Percentiles rank a stretch among this genome's conserved stretches.
Conservation (phyloP, 202 grass and related monocot species). For the Carex sylvatica region DNA sequence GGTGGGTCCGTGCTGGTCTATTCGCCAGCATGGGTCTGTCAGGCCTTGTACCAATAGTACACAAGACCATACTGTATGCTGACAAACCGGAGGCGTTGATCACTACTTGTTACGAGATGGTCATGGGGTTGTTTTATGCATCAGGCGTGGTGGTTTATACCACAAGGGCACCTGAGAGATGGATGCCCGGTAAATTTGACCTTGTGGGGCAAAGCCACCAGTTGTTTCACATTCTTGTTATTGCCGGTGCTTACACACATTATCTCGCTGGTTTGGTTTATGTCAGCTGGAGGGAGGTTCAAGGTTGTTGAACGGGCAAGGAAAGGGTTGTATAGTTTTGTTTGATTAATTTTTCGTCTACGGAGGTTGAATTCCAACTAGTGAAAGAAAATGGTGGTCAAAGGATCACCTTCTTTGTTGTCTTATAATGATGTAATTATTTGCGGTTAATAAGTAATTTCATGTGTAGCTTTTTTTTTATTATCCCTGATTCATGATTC, state of each 20-base stretch:
- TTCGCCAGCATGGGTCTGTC: conserved; percentile 69
- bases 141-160: conserved; percentile 66
- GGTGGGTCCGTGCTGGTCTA: conserved; percentile 46
- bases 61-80: conserved; percentile 63
- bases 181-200: conserved; percentile 81
- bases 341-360: background rate
- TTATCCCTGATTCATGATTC: background rate
- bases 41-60: conserved; percentile 65
- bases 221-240: conserved; percentile 74
- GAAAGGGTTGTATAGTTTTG: conserved; percentile 30
- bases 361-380: background rate
- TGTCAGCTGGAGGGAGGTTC: conserved; percentile 70
- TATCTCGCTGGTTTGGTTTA: conserved; percentile 67
- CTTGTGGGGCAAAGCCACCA: conserved; percentile 82
- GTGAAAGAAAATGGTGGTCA: background rate
- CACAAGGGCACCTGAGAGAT: conserved; percentile 66
- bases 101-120: conserved; percentile 65
- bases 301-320: conserved; percentile 32
- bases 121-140: conserved; percentile 53
- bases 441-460: background rate
- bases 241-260: conserved; percentile 76
- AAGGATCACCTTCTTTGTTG: background rate
- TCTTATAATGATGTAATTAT: background rate
- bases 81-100: conserved; percentile 48
- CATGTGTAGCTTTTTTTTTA: background rate